Conservation (phyloP, 345 rosid species). For the Dimocarpus longan region DNA sequence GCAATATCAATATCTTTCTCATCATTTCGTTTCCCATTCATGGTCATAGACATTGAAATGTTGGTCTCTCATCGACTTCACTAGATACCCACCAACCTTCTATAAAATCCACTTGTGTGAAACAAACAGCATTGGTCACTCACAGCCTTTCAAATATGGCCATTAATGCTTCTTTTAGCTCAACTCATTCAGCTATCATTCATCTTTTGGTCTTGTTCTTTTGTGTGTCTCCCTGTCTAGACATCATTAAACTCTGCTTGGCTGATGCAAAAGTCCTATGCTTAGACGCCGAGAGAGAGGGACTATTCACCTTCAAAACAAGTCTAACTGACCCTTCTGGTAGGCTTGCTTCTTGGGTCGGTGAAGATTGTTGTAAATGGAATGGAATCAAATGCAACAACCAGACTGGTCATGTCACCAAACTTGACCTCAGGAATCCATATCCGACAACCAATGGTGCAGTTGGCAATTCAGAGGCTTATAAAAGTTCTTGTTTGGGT, state of each 20-base stretch:
- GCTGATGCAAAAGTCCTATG: slow-evolving; percentile 14
- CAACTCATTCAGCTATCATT: neutral
- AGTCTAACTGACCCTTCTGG: slow-evolving; percentile 32
- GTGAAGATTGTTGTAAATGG: slow-evolving; percentile 33
- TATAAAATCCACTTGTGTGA: neutral
- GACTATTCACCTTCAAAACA: slow-evolving; percentile 30
- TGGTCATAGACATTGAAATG: neutral
- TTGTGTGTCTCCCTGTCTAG: neutral
- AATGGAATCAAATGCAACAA: slow-evolving; percentile 28
- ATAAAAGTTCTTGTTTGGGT: slow-evolving; percentile 29
- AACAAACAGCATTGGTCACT: no score
- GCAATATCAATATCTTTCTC: neutral
- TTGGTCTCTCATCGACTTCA: neutral
- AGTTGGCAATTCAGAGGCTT: slow-evolving; percentile 8
- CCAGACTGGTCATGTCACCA: slow-evolving; percentile 17
- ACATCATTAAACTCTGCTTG: slow-evolving; percentile 1
- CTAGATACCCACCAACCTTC: neutral
- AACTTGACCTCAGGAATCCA: slow-evolving; percentile 32
- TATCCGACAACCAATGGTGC: slow-evolving; percentile 10
- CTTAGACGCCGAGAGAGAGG: slow-evolving; percentile 24
- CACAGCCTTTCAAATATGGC: slow-evolving; percentile 1
- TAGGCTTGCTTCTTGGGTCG: slow-evolving; percentile 38
- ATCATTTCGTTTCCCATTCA: neutral
- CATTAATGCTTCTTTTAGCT: neutral
- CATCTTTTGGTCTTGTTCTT: neutral